phyloP scores from a whole-genome alignment of 768 basidiomycete species.

The Auricularia sp. region DNA sequence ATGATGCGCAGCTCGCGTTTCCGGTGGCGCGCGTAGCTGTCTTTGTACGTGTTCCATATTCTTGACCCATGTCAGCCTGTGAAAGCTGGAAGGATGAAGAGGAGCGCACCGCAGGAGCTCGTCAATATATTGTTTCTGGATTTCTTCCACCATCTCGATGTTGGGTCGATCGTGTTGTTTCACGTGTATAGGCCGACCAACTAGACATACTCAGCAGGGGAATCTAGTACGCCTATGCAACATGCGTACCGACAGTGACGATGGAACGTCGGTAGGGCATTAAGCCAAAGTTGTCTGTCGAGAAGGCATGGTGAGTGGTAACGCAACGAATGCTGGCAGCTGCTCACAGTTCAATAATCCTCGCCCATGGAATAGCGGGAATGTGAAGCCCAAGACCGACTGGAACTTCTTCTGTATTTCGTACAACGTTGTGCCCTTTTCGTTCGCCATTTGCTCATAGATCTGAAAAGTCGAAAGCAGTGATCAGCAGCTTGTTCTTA shows the following conservation, averaged over 20 bases:
- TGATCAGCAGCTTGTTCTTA: neutral
- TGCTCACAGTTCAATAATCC: constrained; percentile 84
- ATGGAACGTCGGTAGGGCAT: constrained; percentile 94
- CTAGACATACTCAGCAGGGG: constrained; percentile 16
- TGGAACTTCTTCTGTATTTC: constrained; percentile 86
- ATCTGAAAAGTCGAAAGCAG: constrained; percentile 43
- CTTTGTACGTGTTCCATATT: constrained; percentile 95
- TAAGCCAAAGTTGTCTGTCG: constrained; percentile 80
- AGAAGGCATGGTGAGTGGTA: neutral
- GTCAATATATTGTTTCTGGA: constrained; percentile 82
- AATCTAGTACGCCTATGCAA: no score
- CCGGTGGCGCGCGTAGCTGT: constrained; percentile 79
- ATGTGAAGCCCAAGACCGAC: constrained; percentile 84
- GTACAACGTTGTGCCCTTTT: constrained; percentile 82
- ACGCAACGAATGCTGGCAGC: neutral
- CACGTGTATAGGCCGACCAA: constrained; percentile 82
- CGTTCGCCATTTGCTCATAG: constrained; percentile 93
- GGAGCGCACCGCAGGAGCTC: constrained; percentile 72
- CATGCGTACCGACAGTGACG: constrained; percentile 53
- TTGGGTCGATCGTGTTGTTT: constrained; percentile 68
- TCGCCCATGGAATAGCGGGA: constrained; percentile 95
- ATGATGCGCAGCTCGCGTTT: constrained; percentile 69
- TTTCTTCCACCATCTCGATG: constrained; percentile 65
- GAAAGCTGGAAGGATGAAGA: neutral
- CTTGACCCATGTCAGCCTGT: constrained; percentile 28